Percentiles rank a stretch among this genome's conserved stretches.
Evolutionary conservation across 768 basidiomycete genomes (phyloP).

Genomic region (Tricholoma saponaceum): DNA sequence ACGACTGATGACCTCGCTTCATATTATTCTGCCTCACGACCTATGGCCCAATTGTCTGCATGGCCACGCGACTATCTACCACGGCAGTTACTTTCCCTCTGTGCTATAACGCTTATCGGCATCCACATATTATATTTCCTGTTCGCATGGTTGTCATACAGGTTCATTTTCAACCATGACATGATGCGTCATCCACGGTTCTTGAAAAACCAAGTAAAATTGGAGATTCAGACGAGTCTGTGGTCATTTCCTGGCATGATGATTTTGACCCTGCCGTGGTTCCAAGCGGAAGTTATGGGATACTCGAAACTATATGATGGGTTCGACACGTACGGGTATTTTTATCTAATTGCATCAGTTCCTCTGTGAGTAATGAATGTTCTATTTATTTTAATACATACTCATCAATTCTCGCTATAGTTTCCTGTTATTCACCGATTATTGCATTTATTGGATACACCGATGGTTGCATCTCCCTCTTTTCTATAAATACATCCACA

Average conservation of each 20-base stretch:
- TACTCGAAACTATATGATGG: conserved; percentile 76
- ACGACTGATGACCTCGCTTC: conserved; percentile 30
- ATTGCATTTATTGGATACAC: conserved; percentile 96
- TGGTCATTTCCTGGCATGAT: conserved; percentile 81
- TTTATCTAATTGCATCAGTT: conserved; percentile 64
- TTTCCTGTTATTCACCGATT: conserved; percentile 87
- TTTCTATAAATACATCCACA: conserved; percentile 90
- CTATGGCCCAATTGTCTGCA: conserved; percentile 49
- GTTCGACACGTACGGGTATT: conserved; percentile 75
- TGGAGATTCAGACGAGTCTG: conserved; percentile 75
- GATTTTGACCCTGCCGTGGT: conserved; percentile 88
- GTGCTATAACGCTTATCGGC: conserved; percentile 69
- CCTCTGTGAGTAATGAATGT: conserved; percentile 49
- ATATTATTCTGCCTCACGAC: conserved; percentile 20
- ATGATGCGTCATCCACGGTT: conserved; percentile 96
- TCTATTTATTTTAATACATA: not conserved
- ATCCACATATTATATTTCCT: conserved; percentile 85
- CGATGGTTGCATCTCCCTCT: conserved; percentile 80
- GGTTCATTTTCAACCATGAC: conserved; percentile 86
- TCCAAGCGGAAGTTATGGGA: conserved; percentile 88
- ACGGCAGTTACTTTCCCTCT: conserved; percentile 73
- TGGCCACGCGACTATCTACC: conserved; percentile 85
- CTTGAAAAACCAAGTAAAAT: conserved; percentile 78
- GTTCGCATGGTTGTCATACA: conserved; percentile 82
- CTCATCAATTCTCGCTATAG: conserved; percentile 25